Conservation (phyloP, 306 rosid species). For the Oxytropis ochrocephala region DNA sequence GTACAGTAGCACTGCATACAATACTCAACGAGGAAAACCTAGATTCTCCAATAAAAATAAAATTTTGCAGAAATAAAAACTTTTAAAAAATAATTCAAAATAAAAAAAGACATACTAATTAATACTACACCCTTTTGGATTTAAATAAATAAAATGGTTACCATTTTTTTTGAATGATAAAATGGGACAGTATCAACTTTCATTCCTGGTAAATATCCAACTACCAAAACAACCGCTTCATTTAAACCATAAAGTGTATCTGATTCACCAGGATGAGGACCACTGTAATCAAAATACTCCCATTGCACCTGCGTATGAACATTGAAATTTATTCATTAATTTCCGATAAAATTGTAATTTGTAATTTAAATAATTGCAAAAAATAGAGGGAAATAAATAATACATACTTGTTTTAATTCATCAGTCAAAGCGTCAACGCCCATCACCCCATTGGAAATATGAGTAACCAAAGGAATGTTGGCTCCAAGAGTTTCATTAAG, state of each 20-base stretch:
- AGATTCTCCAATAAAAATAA: too few relatives aligned
- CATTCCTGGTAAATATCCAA: slow-evolving; percentile 23
- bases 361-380: neutral
- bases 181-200: slow-evolving; percentile 20
- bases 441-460: slow-evolving; percentile 21
- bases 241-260: neutral
- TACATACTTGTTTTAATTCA: slow-evolving; percentile 6
- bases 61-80: too few relatives aligned
- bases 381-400: neutral
- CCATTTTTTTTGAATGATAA: neutral
- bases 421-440: slow-evolving; percentile 2
- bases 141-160: neutral
- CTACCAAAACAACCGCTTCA: slow-evolving; percentile 18
- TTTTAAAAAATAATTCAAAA: too few relatives aligned
- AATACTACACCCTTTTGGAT: neutral
- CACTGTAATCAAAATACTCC: neutral
- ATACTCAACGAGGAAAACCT: too few relatives aligned
- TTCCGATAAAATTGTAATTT: neutral
- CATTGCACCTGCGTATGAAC: slow-evolving; percentile 12
- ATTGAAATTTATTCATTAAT: neutral
- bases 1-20: too few relatives aligned
- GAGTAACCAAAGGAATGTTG: slow-evolving; percentile 20
- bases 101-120: neutral
- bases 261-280: neutral
- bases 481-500: slow-evolving; percentile 8